phyloP scores from a whole-genome alignment of 345 rosid species.

The Gossypium ekmanianum region DNA sequence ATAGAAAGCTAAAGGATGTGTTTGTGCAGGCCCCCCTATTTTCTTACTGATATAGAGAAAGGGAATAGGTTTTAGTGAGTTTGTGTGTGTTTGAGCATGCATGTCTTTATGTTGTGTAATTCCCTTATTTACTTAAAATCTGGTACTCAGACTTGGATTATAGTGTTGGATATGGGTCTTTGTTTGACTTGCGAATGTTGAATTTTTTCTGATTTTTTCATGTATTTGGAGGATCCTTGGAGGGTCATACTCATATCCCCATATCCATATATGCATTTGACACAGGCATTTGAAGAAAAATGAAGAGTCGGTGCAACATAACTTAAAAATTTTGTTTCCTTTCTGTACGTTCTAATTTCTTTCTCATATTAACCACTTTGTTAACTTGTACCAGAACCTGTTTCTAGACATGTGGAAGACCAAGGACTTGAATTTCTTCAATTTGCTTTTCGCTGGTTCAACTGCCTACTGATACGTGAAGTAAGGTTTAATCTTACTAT shows the following conservation, averaged over 20 bases:
- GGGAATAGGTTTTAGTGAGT: not conserved
- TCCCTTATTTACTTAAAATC: not conserved
- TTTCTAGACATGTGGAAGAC: slow-evolving; percentile 91
- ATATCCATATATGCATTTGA: not conserved
- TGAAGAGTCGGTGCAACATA: not conserved
- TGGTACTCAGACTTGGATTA: not conserved
- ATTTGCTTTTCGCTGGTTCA: slow-evolving; percentile 98
- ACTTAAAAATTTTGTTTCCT: not conserved
- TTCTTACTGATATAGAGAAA: not conserved
- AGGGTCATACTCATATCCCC: not conserved
- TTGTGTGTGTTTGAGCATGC: not conserved
- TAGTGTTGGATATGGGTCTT: not conserved
- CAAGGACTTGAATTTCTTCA: slow-evolving; percentile 98
- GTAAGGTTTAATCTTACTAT: slow-evolving; percentile 55
- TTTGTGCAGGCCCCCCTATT: not conserved
- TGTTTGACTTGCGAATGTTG: not conserved
- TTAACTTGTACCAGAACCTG: slow-evolving; percentile 61
- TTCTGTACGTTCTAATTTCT: slow-evolving; percentile 4
- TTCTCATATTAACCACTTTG: slow-evolving; percentile 7
- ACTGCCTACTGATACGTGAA: slow-evolving; percentile 96
- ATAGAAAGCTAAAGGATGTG: not conserved
- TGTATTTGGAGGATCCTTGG: not conserved
- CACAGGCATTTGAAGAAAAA: not conserved
- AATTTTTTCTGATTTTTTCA: not conserved
- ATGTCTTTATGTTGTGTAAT: not conserved